These are phyloP conservation scores for Botryotinia convoluta DNA, from an alignment of 2,329 filamentous ascomycete species.

Conservation along the genomic window DNA sequence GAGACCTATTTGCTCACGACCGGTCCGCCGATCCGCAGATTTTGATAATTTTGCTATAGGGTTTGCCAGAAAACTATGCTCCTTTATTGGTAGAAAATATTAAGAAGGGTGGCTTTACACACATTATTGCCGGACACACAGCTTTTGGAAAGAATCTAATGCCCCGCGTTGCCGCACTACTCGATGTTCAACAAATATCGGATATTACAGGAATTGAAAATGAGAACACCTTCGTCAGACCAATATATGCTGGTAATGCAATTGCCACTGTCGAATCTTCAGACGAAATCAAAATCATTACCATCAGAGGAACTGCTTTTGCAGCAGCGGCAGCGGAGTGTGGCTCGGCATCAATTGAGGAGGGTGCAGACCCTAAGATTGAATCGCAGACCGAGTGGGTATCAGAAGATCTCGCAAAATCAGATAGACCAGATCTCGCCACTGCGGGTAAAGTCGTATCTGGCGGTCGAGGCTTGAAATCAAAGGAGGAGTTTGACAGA, in stretches of 20 bases:
- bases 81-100: constrained; percentile 92
- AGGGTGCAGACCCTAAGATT: constrained; percentile 79
- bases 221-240: constrained; percentile 92
- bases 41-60: constrained; percentile 47
- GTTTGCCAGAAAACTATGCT: constrained; percentile 91
- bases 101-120: constrained; percentile 90
- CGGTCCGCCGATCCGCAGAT: neutral
- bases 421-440: constrained; percentile 87
- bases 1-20: neutral
- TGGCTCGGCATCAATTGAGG: constrained; percentile 73
- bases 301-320: constrained; percentile 91
- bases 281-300: constrained; percentile 83
- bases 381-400: constrained; percentile 80
- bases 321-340: constrained; percentile 67
- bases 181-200: constrained; percentile 91
- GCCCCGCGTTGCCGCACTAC: constrained; percentile 83
- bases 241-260: constrained; percentile 96
- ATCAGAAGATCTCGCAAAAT: constrained; percentile 88
- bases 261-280: constrained; percentile 92
- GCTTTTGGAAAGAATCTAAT: constrained; percentile 96
- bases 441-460: constrained; percentile 90
- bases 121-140: constrained; percentile 86
- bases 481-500: constrained; percentile 94
- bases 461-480: constrained; percentile 91
- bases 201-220: constrained; percentile 84